Evolutionary conservation across 495 filamentous ascomycete genomes (phyloP), one percentile per base, ranked within the genome.

Genomic region (Choiromyces venosus): DNA sequence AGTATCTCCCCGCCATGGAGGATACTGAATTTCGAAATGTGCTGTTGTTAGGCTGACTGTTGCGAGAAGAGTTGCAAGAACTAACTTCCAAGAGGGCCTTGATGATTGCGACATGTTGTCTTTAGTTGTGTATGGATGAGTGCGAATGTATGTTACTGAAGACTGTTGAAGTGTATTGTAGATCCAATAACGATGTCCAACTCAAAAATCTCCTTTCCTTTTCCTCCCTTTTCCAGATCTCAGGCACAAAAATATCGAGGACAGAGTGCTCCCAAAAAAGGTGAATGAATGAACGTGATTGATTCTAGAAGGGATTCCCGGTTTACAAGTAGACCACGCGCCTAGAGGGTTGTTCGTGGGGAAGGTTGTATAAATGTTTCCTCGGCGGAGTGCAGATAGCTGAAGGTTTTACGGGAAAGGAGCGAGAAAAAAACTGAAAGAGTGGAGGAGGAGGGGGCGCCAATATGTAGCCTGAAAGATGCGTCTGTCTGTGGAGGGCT

Each of bases 1-100:
- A 82, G 96, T 98, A 84, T 99, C 91, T 76, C 93, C 95, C 88
- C 95, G 87, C 89, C 92, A 96, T 78, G 92, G 92, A 1, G 96
- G 96, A 80, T 98, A 99, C 74, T 90, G 90, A 83, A 98, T 91
- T 81, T 97, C 85, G 19, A 88, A 95, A 82, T 99, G 95, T 65
- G 95, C 91, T 29, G 89, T 46, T 39, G 86, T 88, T 77, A 89
- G 70, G 73, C 82, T 74, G 46, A 85, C 76, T 35, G 84, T 80
- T n/a, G 66, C 72, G 35, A 81, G 76, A 61, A 91, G 79, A 65
- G 86, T 82, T 71, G 84, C 83, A 68, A 87, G 79, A 74, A 85
- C 80, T 70, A 87, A 71, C 40, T 83, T 81, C 83, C 87, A 83
- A 78, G 84, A 81, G 78, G 86, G 82, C 83, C 86, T 85, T 67